Base-by-base conservation (phyloP, 768 basidiomycete genomes). In the Lyophyllum decastes region DNA sequence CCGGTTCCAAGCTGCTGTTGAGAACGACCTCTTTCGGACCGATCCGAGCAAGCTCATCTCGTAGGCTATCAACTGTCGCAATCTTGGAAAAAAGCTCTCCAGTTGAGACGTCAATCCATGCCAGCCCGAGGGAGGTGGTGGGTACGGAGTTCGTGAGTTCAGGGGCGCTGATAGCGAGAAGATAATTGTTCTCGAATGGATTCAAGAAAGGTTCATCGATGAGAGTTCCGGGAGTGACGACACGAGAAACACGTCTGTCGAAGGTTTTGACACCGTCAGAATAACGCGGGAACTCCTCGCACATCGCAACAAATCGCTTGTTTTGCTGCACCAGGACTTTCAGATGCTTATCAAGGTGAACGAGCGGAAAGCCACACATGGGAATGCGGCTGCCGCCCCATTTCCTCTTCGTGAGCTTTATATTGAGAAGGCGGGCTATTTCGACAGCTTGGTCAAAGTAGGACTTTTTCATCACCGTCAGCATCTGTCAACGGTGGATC, bases 51-150 rank as follows among this genome's bases (percentile, higher is more conserved):
- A 98, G 76, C 60, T 96, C 90, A 65, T 97, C 94, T 53, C 85
- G 83, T 27, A 98, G 72, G 40, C 69, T 75, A 22, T 84, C 83
- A 16, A 79, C 48, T 2, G 76, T 71, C 11, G 83, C 79, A 6
- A 72, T 69, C 61, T 91, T 91, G 11, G 90, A 88, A 70, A 90
- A 94, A 70, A 96, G 93, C 67, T 96, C 95, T 58, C 94, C 93
- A 0, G 95, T 97, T 14, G 95, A 95, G 17, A 97, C 84, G 68
- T 98, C 95, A 24, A 92, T 94, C 89, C 95, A 98, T 6, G 95
- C 94, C 40, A 98, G 75, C 1, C 92, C 93, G n/a, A 85, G 57
- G 8, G 68, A 52, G 25, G 54, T 59, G 25, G 56, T 40, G 38
- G 12, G 49, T 33, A 27, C 16, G 40, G 54, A 47, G 40, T 34